Conservation (phyloP, 257 asterid species). For the Nicotiana paniculata region DNA sequence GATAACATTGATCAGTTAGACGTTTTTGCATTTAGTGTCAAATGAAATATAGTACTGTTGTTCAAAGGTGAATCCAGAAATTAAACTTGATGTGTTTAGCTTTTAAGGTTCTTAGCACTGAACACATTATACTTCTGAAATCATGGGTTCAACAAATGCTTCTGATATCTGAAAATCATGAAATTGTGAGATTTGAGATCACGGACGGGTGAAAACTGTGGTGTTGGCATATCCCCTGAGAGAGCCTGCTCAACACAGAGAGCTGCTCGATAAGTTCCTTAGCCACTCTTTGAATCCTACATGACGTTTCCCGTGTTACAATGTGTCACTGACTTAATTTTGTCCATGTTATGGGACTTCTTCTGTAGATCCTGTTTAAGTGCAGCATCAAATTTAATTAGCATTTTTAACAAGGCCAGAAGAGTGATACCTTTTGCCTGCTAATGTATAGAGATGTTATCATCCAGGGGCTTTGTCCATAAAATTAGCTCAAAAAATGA, state of each 20-base stretch:
- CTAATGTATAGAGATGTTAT: background rate
- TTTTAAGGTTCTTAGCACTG: background rate
- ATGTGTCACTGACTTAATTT: background rate
- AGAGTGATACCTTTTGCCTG: background rate
- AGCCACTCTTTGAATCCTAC: background rate
- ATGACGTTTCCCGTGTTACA: background rate
- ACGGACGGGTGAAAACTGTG: background rate
- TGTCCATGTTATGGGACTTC: background rate
- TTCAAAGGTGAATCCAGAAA: background rate
- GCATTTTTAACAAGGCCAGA: background rate
- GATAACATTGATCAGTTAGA: background rate
- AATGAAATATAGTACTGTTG: background rate
- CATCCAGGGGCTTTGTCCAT: background rate
- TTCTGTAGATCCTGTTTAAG: background rate
- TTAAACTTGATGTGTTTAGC: background rate
- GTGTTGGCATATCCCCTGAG: background rate
- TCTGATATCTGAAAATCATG: background rate
- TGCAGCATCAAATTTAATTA: background rate
- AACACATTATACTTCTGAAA: background rate
- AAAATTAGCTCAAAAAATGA: background rate
- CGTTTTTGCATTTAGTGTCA: background rate
- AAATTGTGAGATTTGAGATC: background rate
- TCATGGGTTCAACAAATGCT: background rate
- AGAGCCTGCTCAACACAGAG: background rate
- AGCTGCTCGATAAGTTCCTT: background rate